A percentile compares a stretch with the other conserved stretches of the same genome.
These are phyloP conservation scores for Beauveria rudraprayagi DNA, from an alignment of 2,329 filamentous ascomycete species.

Conservation along the genomic window DNA sequence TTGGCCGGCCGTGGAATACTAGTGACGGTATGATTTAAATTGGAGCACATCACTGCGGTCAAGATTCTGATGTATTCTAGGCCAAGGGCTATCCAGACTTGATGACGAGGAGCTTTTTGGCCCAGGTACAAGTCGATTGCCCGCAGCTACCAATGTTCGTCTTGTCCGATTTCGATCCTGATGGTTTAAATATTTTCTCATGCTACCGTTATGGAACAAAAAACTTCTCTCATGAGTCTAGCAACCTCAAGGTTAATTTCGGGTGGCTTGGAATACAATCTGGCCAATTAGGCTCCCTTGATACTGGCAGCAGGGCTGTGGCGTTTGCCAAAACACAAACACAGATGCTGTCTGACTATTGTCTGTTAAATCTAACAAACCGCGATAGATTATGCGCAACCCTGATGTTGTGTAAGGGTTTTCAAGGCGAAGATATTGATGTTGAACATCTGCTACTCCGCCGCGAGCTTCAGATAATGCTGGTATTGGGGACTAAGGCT, in stretches of 20 bases:
- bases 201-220: conserved; percentile 68
- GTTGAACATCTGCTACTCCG: conserved; percentile 31
- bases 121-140: conserved; percentile 37
- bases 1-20: conserved; percentile 51
- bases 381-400: conserved; percentile 52
- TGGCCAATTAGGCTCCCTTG: conserved; percentile 27
- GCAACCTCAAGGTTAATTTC: conserved; percentile 41
- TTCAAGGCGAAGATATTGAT: conserved; percentile 19
- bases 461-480: conserved; percentile 61
- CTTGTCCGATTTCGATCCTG: conserved; percentile 68
- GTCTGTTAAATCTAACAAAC: conserved; percentile 31
- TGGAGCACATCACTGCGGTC: not conserved
- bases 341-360: not conserved
- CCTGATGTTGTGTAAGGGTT: conserved; percentile 40
- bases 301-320: not conserved
- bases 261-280: conserved; percentile 57
- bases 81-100: conserved; percentile 80
- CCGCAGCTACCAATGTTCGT: conserved; percentile 50
- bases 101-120: conserved; percentile 57
- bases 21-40: conserved; percentile 48
- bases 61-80: conserved; percentile 29
- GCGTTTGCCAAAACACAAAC: not conserved
- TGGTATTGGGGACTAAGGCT: conserved; percentile 65
- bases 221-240: conserved; percentile 50
- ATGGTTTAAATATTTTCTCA: conserved; percentile 64